Evolutionary conservation across 1,139 yeast species (phyloP), one percentile per base, ranked within the genome.

Genomic region (Yamadazyma taylorii): DNA sequence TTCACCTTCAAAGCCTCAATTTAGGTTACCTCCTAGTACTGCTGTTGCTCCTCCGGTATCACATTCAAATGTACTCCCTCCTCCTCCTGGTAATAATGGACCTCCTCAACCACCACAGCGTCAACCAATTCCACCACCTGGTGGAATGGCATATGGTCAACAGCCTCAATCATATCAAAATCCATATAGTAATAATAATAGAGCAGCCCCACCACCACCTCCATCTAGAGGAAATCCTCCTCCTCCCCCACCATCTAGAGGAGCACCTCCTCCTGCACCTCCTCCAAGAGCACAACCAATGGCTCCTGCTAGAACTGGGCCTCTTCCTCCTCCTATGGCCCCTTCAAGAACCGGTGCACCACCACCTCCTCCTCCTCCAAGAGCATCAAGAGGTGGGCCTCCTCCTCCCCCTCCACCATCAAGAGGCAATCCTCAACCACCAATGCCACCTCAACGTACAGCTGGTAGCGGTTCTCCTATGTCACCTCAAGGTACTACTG

Each of bases 361-460:
- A 7, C 58, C 60, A 6, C 56, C 61, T 26, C 64, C 69, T 3
- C 69, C 69, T 11, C 71, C 70, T 17, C 59, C 66, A 22, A 47
- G 61, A 33, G 50, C 53, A 17, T 50, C 32, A 37, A 56, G 65
- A 30, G 60, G 58, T 2, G 55, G 57, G 35, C 55, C 37, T 45
- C 57, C 37, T 45, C 57, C 34, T 35, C 40, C 42, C 8, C 43
- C 46, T 16, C 50, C 51, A 28, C 46, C 52, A 24, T 33, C 42
- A 17, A 34, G 35, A 25, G 24, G 32, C 16, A 10, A 38, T 5
- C 29, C 36, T 23, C 41, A 34, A 22, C 32, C 33, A 16, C 36
- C 38, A 14, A 38, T 40, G 5, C 45, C 43, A 15, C 42, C 44
- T 10, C 46, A 25, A 15, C 33, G 19, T 14, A 16, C 32, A 8